Percentiles rank a stretch among this genome's conserved stretches.
Evolutionary conservation across 331 rosid genomes (phyloP).

Genomic region (Spiraea crenata): DNA sequence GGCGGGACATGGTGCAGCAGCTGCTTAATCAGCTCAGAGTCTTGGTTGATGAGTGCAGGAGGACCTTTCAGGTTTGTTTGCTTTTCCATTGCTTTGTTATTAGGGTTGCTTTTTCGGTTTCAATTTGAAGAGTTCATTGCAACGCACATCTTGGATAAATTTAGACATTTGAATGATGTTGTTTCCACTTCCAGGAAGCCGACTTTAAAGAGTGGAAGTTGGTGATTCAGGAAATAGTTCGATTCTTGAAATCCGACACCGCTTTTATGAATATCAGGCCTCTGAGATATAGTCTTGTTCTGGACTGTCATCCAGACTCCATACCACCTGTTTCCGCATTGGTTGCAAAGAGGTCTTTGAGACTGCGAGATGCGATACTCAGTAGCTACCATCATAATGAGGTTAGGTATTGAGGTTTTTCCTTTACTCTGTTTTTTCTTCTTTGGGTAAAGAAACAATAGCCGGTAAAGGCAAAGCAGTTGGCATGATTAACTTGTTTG

Average conservation of each 20-base stretch:
- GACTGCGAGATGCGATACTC: slow-evolving; percentile 79
- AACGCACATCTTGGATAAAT: no score
- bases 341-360: slow-evolving; percentile 51
- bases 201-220: slow-evolving; percentile 95
- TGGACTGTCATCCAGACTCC: slow-evolving; percentile 82
- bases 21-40: slow-evolving; percentile 70
- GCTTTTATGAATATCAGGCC: slow-evolving; percentile 85
- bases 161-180: slow-evolving; percentile 28
- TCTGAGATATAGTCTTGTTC: slow-evolving; percentile 71
- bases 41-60: slow-evolving; percentile 78
- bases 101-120: neutral
- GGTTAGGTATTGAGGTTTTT: slow-evolving; percentile 42
- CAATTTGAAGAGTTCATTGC: neutral
- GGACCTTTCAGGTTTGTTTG: slow-evolving; percentile 68
- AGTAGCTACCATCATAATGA: slow-evolving; percentile 86
- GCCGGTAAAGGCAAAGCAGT: neutral
- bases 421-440: slow-evolving; percentile 14
- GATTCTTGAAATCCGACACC: slow-evolving; percentile 79
- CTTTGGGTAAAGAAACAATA: neutral
- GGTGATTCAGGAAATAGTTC: slow-evolving; percentile 84
- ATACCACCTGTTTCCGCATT: slow-evolving; percentile 47
- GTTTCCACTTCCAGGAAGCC: slow-evolving; percentile 54
- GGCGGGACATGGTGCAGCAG: slow-evolving; percentile 71
- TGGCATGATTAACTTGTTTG: no score
- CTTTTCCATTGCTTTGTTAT: neutral